These are phyloP conservation scores for Neofusicoccum cordaticola DNA, from an alignment of 2,329 filamentous ascomycete species.

Conservation along the genomic window DNA sequence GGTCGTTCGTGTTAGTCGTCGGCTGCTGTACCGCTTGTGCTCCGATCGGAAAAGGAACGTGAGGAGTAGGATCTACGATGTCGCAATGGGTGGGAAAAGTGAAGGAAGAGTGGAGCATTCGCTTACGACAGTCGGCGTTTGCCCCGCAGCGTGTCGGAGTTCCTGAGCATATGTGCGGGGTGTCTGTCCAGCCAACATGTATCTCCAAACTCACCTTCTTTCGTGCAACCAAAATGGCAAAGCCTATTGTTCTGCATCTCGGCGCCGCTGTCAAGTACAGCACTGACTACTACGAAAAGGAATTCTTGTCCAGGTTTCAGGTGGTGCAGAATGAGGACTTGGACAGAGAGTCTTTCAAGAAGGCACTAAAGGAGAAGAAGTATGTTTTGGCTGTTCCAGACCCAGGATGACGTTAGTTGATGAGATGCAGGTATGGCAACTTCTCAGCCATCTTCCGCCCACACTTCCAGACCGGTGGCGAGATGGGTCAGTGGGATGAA, in stretches of 20 bases:
- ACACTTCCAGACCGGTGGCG: constrained; percentile 20
- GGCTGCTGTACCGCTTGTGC: no score
- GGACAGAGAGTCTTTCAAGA: constrained; percentile 30
- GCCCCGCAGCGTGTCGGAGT: constrained; percentile 3
- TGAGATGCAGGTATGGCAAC: constrained; percentile 17
- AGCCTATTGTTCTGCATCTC: constrained; percentile 43
- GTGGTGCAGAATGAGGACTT: constrained; percentile 40
- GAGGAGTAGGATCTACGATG: neutral
- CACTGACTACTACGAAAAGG: constrained; percentile 39
- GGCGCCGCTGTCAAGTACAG: constrained; percentile 51
- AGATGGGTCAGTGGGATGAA: constrained; percentile 22
- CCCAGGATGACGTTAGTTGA: neutral
- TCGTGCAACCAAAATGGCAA: constrained; percentile 14
- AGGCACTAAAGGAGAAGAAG: constrained; percentile 19
- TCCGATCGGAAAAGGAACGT: no score
- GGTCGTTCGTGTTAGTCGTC: no score
- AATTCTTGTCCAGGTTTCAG: constrained; percentile 41
- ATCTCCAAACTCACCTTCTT: neutral
- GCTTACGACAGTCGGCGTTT: neutral
- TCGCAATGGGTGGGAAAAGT: neutral
- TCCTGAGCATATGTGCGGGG: neutral
- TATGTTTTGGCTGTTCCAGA: neutral
- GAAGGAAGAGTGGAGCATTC: constrained; percentile 10
- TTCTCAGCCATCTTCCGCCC: constrained; percentile 22
- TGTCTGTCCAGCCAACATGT: neutral